phyloP scores from a whole-genome alignment of 2,329 filamentous ascomycete species.

The Ascochyta koolunga region DNA sequence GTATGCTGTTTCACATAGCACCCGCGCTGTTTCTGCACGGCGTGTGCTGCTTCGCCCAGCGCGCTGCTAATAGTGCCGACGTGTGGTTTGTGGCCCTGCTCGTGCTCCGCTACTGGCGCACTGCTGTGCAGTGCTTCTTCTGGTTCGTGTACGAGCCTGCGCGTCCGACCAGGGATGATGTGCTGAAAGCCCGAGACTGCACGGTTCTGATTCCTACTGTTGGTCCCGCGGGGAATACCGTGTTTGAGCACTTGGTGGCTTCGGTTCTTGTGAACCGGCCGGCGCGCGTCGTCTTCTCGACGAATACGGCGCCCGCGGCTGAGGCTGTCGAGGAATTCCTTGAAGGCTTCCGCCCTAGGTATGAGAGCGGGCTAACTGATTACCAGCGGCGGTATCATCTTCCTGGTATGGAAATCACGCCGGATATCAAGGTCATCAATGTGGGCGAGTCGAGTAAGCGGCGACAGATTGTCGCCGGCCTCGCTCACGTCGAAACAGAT shows the following conservation, averaged over 20 bases:
- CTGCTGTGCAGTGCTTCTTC: conserved; percentile 21
- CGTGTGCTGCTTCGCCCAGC: conserved; percentile 5
- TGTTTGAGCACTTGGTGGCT: conserved; percentile 15
- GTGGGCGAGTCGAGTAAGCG: conserved; percentile 29
- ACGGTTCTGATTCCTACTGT: conserved; percentile 32
- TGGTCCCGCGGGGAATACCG: conserved; percentile 16
- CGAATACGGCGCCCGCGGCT: conserved; percentile 9
- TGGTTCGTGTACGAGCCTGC: conserved; percentile 25
- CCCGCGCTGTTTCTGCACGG: conserved; percentile 12
- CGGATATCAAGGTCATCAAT: conserved; percentile 14
- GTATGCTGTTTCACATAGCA: conserved; percentile 20
- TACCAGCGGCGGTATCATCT: conserved; percentile 20
- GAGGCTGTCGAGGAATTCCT: conserved; percentile 7
- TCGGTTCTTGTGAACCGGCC: conserved; percentile 24
- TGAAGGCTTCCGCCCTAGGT: background rate
- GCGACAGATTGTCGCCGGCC: conserved; percentile 19
- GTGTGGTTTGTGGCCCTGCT: conserved; percentile 23
- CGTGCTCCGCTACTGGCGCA: conserved; percentile 30
- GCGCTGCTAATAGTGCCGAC: background rate
- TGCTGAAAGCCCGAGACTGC: conserved; percentile 14
- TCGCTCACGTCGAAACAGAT: conserved; percentile 10
- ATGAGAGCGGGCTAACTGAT: conserved; percentile 5
- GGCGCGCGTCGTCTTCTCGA: conserved; percentile 24
- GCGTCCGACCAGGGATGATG: background rate
- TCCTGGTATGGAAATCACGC: background rate